These are phyloP conservation scores for Scheffersomyces lignicola DNA, from an alignment of 1,139 yeast species.

Conservation along the genomic window DNA sequence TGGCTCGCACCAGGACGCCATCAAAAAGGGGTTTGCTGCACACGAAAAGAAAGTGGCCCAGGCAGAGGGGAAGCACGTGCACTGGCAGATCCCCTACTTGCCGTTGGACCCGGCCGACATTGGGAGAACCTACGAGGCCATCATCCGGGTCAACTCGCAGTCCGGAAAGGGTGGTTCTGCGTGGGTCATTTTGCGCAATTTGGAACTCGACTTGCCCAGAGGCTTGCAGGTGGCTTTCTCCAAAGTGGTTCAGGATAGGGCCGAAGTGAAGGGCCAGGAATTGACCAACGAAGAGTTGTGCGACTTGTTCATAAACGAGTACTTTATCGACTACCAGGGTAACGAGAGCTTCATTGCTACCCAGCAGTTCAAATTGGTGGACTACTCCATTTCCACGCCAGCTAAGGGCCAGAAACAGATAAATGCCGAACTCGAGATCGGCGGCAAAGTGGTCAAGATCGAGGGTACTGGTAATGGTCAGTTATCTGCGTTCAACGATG, in stretches of 20 bases:
- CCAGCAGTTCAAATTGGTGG: constrained; percentile 46
- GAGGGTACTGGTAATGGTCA: constrained; percentile 92
- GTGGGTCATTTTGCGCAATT: constrained; percentile 86
- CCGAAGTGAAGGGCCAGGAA: constrained; percentile 85
- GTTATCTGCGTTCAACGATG: constrained; percentile 84
- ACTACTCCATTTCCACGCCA: constrained; percentile 47
- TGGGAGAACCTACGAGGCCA: constrained; percentile 96
- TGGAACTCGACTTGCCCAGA: constrained; percentile 92
- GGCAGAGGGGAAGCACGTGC: constrained; percentile 21
- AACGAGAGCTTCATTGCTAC: constrained; percentile 15
- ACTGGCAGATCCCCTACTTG: constrained; percentile 89
- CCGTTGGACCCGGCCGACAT: constrained; percentile 96
- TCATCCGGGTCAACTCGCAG: constrained; percentile 95
- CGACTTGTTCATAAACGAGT: constrained; percentile 68
- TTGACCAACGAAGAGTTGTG: constrained; percentile 76
- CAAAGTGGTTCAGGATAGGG: constrained; percentile 73
- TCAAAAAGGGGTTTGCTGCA: constrained; percentile 85
- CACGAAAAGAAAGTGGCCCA: constrained; percentile 39
- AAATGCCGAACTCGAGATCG: constrained; percentile 40
- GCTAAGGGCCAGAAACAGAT: constrained; percentile 32
- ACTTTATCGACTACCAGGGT: constrained; percentile 58
- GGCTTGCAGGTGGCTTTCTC: constrained; percentile 90
- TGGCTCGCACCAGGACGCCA: constrained; percentile 98
- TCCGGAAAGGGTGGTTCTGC: constrained; percentile 99
- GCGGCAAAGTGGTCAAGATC: constrained; percentile 49